phyloP scores from a whole-genome alignment of 2,329 filamentous ascomycete species.

The Sporothrix pseudoabietina region DNA sequence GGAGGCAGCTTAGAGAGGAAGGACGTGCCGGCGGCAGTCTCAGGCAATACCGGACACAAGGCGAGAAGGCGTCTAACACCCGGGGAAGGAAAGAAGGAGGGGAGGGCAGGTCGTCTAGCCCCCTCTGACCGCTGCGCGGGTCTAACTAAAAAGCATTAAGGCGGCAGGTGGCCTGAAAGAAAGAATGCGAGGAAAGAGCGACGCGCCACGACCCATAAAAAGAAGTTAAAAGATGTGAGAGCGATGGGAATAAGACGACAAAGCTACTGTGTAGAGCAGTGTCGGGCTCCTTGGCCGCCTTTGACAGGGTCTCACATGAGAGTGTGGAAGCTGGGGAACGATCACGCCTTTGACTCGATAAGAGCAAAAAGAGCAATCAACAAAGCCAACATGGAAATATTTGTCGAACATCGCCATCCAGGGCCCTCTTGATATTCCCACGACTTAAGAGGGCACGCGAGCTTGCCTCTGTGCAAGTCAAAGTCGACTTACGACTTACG shows the following conservation, averaged over 20 bases:
- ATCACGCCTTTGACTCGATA: not conserved
- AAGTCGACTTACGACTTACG: not conserved
- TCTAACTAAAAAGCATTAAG: slow-evolving; percentile 13
- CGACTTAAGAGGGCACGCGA: not conserved
- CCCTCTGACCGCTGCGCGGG: slow-evolving; percentile 4
- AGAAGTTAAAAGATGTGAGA: not conserved
- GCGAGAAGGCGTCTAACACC: not conserved
- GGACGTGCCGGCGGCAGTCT: slow-evolving; percentile 12
- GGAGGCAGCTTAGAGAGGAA: slow-evolving; percentile 19
- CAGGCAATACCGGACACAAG: slow-evolving; percentile 20
- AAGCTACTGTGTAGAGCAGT: no score
- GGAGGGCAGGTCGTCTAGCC: no score
- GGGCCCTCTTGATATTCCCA: not conserved
- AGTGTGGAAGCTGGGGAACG: not conserved
- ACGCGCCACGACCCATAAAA: slow-evolving; percentile 14
- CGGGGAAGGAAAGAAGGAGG: slow-evolving; percentile 12
- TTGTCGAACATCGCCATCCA: not conserved
- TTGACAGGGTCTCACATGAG: slow-evolving; percentile 3
- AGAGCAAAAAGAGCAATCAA: not conserved
- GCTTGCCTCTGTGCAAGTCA: not conserved
- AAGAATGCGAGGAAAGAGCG: slow-evolving; percentile 17
- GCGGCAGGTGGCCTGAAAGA: slow-evolving; percentile 17
- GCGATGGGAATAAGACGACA: slow-evolving; percentile 14
- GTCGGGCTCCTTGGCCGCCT: slow-evolving; percentile 3
- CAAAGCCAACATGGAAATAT: not conserved